Evolutionary conservation across 1,284 basidiomycete species (phyloP).

Genomic region (Trametes pubescens): DNA sequence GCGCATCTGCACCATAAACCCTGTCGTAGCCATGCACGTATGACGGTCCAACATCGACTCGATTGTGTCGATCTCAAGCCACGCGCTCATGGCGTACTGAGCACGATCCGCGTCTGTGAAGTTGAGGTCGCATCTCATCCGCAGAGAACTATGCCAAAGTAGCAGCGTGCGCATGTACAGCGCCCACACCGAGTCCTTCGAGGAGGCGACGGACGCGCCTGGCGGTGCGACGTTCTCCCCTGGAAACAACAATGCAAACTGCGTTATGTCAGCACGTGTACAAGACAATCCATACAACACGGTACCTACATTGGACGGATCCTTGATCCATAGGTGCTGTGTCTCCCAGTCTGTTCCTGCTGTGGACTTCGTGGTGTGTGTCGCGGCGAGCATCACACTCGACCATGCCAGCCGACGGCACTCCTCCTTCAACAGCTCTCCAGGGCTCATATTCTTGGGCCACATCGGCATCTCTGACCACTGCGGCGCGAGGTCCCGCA

Average conservation of each 20-base stretch:
- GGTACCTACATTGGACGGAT: constrained; percentile 64
- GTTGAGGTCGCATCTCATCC: constrained; percentile 55
- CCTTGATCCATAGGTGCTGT: constrained; percentile 64
- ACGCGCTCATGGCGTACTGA: constrained; percentile 69
- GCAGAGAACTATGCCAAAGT: constrained; percentile 72
- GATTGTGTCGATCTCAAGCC: constrained; percentile 74
- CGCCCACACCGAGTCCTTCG: constrained; percentile 71
- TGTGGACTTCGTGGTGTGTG: constrained; percentile 65
- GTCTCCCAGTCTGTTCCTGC: constrained; percentile 43
- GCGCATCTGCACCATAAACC: constrained; percentile 70
- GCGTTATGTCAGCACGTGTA: constrained; percentile 6
- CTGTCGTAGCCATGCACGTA: constrained; percentile 68
- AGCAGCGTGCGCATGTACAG: constrained; percentile 71
- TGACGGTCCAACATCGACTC: constrained; percentile 70
- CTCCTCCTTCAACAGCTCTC: constrained; percentile 72
- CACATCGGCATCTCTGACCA: constrained; percentile 75
- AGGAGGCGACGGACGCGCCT: constrained; percentile 32
- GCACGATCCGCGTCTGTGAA: constrained; percentile 58
- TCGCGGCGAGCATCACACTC: constrained; percentile 65
- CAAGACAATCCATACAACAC: too few relatives aligned
- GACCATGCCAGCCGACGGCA: constrained; percentile 77
- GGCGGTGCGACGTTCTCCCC: constrained; percentile 56
- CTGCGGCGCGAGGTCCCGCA: constrained; percentile 61
- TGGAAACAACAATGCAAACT: constrained; percentile 77
- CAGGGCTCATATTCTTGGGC: constrained; percentile 62